phyloP scores from a whole-genome alignment of 75 land plant genomes.

The Larix kaempferi region DNA sequence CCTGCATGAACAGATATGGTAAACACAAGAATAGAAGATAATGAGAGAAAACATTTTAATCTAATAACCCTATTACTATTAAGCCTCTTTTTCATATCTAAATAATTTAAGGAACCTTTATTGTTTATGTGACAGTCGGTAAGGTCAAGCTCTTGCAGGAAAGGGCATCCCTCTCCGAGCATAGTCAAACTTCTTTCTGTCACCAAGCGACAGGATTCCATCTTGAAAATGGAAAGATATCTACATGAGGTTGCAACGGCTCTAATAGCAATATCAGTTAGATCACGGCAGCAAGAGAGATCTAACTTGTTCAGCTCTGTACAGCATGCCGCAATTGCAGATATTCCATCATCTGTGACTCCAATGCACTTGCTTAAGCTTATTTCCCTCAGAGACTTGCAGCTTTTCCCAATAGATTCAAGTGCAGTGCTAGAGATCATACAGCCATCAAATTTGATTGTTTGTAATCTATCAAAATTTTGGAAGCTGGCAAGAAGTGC shows the following conservation, averaged over 20 bases:
- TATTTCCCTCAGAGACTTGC: constrained; percentile 57
- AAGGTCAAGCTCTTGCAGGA: constrained; percentile 82
- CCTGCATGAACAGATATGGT: constrained; percentile 43
- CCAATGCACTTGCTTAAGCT: constrained; percentile 93
- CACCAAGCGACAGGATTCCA: constrained; percentile 79
- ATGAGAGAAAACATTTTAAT: neutral
- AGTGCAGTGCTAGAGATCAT: constrained; percentile 52
- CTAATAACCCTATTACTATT: neutral
- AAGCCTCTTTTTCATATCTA: no score
- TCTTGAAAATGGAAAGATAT: constrained; percentile 57
- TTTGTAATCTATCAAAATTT: constrained; percentile 38
- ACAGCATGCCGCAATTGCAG: constrained; percentile 48
- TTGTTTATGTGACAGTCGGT: constrained; percentile 81
- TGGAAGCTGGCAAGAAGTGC: constrained; percentile 28
- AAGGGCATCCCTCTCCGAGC: constrained; percentile 58
- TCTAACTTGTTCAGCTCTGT: constrained; percentile 73
- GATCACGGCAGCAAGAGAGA: constrained; percentile 84
- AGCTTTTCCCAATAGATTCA: constrained; percentile 57
- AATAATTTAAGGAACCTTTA: constrained; percentile 35
- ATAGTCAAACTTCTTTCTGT: constrained; percentile 53
- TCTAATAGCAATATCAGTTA: constrained; percentile 56
- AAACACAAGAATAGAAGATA: neutral
- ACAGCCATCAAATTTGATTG: constrained; percentile 80
- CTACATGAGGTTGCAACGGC: constrained; percentile 60
- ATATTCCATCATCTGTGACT: constrained; percentile 85